A percentile compares a stretch with the other conserved stretches of the same genome.
Conservation (phyloP, 2,329 filamentous ascomycete genomes). For the Aspergillus sp. region DNA sequence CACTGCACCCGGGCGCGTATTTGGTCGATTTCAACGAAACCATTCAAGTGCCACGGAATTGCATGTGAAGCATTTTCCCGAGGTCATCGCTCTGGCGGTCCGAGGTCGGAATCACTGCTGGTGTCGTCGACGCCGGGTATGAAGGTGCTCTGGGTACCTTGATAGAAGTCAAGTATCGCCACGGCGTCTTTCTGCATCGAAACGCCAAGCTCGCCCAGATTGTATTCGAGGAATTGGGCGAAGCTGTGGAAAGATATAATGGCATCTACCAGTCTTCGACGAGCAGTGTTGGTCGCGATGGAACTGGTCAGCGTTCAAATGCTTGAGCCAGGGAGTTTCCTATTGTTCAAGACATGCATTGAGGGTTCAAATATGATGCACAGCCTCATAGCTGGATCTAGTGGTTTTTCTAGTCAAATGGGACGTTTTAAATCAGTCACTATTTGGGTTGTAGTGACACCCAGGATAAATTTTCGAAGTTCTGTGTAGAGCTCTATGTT, state of each 20-base stretch:
- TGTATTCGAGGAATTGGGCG: conserved; percentile 38
- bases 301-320: too few relatives aligned
- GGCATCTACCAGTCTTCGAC: conserved; percentile 34
- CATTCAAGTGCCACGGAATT: conserved; percentile 36
- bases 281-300: too few relatives aligned
- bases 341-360: too few relatives aligned
- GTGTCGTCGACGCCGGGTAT: conserved; percentile 45
- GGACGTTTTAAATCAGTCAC: too few relatives aligned
- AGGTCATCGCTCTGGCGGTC: conserved; percentile 42
- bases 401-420: too few relatives aligned
- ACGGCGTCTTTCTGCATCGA: conserved; percentile 31
- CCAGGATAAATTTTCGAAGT: too few relatives aligned
- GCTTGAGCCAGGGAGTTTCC: too few relatives aligned
- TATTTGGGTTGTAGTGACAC: too few relatives aligned
- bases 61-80: conserved; percentile 40
- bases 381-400: too few relatives aligned
- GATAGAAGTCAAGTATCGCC: conserved; percentile 36
- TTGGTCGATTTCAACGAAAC: conserved; percentile 37
- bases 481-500: too few relatives aligned
- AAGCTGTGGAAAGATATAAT: conserved; percentile 36
- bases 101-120: conserved; percentile 35
- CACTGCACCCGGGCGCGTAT: conserved; percentile 22
- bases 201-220: conserved; percentile 41
- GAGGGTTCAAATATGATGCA: too few relatives aligned
- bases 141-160: conserved; percentile 40